Percentiles rank a stretch among this genome's conserved stretches.
These are phyloP conservation scores for Erodium maritimum DNA, from an alignment of 345 rosid species.

Conservation along the genomic window DNA sequence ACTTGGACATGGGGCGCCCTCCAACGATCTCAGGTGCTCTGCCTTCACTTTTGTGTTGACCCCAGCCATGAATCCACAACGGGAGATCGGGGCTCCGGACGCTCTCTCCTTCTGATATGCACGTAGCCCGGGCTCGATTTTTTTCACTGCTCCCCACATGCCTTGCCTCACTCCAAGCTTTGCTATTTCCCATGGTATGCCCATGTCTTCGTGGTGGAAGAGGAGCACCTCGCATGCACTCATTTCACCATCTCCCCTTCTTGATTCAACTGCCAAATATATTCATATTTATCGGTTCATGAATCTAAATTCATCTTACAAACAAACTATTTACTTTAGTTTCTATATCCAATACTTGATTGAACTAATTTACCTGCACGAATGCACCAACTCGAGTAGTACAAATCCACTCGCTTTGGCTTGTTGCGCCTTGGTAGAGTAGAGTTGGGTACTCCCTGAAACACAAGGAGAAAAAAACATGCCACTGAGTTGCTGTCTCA, in stretches of 20 bases:
- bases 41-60: constrained; percentile 68
- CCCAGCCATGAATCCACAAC: constrained; percentile 62
- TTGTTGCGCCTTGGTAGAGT: constrained; percentile 63
- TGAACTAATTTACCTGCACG: constrained; percentile 55
- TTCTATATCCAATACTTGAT: neutral
- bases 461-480: constrained; percentile 11
- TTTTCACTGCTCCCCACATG: constrained; percentile 99
- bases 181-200: constrained; percentile 93
- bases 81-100: constrained; percentile 42
- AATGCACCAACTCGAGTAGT: constrained; percentile 90
- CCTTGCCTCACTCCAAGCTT: constrained; percentile 92
- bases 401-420: constrained; percentile 83
- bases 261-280: constrained; percentile 66
- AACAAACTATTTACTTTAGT: too few relatives aligned
- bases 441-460: constrained; percentile 64
- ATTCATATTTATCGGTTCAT: too few relatives aligned
- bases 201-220: constrained; percentile 96
- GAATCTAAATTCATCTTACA: too few relatives aligned
- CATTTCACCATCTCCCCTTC: constrained; percentile 65
- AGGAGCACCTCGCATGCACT: constrained; percentile 80
- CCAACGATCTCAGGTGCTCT: constrained; percentile 48
- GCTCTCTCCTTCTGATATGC: constrained; percentile 58
- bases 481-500: neutral
- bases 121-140: constrained; percentile 75
- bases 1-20: constrained; percentile 17